Base-by-base conservation (phyloP, 371 early-diverging fungal species). In the Rhizomucor miehei region DNA sequence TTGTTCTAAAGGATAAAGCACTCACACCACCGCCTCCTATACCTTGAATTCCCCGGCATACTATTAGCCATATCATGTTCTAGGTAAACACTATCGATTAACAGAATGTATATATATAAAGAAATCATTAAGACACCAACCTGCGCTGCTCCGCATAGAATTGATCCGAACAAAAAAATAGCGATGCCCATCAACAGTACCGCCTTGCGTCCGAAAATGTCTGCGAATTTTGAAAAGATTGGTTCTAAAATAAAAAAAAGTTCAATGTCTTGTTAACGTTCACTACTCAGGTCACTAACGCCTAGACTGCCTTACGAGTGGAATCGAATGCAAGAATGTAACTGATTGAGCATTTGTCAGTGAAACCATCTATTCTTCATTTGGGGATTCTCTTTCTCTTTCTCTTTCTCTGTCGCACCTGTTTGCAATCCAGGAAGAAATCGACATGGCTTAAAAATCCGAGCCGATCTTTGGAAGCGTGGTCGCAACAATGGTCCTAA, bases 121-220 rank as follows among this genome's bases (percentile, higher is more conserved):
- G n/a, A n/a, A n/a, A n/a, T n/a, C n/a, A n/a, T n/a, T n/a, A n/a
- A n/a, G n/a, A n/a, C n/a, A n/a, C 14, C 11, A 16, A 41, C 41
- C 41, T 67, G 38, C 3, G 75, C 56, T 13, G 71, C 82, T 37
- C 82, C 91, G 64, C 87, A 85, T 0, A 83, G 44, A 14, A 80
- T 43, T 3, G 85, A 84, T 1, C 85, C 88, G 37, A 85, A 38
- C 44, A 81, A 61, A 65, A 91, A 91, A 16, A 85, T 45, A 21
- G 57, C 39, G 38, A 85, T 75, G 25, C 85, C 81, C 45, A 73
- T 53, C 17, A 89, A 53, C 40, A 85, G 66, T 16, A 81, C 77
- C 44, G 66, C 54, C 64, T 87, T 88, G 10, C 89, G 80, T 14
- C 89, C 91, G 65, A 89, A 89, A 60, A 89, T 87, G 54, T 88